A percentile compares a stretch with the other conserved stretches of the same genome.
These are phyloP conservation scores for Tulasnella sp. DNA, from an alignment of 768 basidiomycete species.

Conservation along the genomic window DNA sequence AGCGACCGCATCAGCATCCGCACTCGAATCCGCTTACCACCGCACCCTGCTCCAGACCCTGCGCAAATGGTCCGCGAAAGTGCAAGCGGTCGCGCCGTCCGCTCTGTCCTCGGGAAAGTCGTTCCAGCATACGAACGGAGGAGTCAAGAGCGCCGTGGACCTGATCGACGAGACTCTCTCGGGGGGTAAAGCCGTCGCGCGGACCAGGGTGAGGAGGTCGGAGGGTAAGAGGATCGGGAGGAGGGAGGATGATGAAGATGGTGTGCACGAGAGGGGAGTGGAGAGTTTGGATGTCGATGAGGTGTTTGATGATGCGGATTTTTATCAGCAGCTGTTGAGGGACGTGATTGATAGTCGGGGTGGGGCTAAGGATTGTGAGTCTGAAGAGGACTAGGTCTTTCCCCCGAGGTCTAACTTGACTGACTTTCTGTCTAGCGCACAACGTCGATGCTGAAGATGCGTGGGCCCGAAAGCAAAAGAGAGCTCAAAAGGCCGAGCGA, in stretches of 20 bases:
- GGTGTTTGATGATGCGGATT: conserved; percentile 80
- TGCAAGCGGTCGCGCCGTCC: conserved; percentile 81
- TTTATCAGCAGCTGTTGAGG: conserved; percentile 83
- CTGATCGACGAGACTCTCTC: conserved; percentile 63
- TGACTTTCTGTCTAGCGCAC: not conserved
- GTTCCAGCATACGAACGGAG: conserved; percentile 32
- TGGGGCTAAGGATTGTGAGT: conserved; percentile 10
- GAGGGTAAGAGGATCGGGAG: conserved; percentile 26
- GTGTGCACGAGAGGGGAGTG: conserved; percentile 24
- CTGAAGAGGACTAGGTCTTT: not conserved
- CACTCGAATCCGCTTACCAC: conserved; percentile 53
- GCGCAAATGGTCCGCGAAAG: conserved; percentile 91
- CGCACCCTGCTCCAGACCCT: conserved; percentile 65
- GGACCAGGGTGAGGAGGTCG: conserved; percentile 48
- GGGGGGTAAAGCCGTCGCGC: conserved; percentile 44
- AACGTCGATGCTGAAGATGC: not conserved
- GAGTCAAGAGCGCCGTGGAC: conserved; percentile 53
- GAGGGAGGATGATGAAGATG: conserved; percentile 23
- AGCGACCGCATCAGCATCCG: conserved; percentile 31
- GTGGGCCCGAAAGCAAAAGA: conserved; percentile 60
- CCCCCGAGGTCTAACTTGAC: not conserved
- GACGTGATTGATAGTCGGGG: conserved; percentile 64
- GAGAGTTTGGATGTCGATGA: conserved; percentile 18
- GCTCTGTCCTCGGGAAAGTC: conserved; percentile 51
- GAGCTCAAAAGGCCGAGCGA: conserved; percentile 26